These are phyloP conservation scores for Pugionium cornutum DNA, from an alignment of 345 rosid species.

Conservation along the genomic window DNA sequence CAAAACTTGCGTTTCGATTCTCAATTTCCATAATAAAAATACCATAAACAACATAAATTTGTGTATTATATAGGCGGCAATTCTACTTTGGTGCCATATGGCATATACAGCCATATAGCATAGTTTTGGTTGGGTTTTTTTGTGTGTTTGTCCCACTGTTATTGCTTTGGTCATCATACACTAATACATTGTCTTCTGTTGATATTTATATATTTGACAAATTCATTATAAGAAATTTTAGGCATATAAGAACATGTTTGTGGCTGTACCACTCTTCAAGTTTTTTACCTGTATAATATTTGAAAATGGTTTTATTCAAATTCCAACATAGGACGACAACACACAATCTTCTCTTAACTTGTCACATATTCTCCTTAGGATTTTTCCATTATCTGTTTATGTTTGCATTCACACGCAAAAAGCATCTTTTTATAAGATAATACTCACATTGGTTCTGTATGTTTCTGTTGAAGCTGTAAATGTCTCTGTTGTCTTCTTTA, in stretches of 20 bases:
- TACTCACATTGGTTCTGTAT: constrained; percentile 1
- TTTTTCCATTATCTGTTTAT: background rate
- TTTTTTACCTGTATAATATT: background rate
- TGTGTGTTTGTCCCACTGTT: constrained; percentile 12
- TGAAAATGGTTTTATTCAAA: background rate
- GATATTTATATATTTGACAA: background rate
- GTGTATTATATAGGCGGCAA: too few species aligned
- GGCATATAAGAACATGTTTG: background rate
- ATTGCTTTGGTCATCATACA: constrained; percentile 4
- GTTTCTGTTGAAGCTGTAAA: constrained; percentile 12
- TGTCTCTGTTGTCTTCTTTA: background rate
- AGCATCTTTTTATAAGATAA: background rate
- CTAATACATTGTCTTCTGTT: background rate
- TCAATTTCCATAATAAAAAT: too few species aligned
- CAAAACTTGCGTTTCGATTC: too few species aligned
- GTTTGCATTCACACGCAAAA: too few species aligned
- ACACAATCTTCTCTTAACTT: background rate
- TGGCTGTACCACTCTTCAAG: background rate
- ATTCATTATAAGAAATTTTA: background rate
- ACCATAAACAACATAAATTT: too few species aligned
- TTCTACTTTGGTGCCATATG: too few species aligned
- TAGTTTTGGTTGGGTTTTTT: background rate
- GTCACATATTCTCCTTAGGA: background rate
- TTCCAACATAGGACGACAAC: background rate
- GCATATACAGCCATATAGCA: too few species aligned